Evolutionary conservation across 345 rosid genomes (phyloP).

Genomic region (Gynandropsis gynandra): DNA sequence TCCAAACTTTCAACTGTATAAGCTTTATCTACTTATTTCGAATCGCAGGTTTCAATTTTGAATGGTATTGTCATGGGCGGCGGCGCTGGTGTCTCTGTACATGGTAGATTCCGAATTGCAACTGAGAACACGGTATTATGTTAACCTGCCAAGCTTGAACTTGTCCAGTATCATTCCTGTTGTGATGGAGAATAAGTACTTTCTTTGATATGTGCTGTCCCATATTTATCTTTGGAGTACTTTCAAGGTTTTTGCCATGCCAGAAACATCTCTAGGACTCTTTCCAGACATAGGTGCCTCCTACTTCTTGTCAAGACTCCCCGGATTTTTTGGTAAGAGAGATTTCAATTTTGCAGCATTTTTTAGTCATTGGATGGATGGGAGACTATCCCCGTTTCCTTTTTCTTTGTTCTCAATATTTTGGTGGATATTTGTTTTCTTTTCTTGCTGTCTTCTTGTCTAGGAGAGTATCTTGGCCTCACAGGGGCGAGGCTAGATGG

Average conservation of each 20-base stretch:
- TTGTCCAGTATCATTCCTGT: not conserved
- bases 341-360: not conserved
- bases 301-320: constrained; percentile 77
- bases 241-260: constrained; percentile 76
- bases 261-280: constrained; percentile 78
- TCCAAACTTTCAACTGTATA: not conserved
- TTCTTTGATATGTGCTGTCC: not conserved
- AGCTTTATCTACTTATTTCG: not conserved
- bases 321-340: constrained; percentile 66
- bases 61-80: constrained; percentile 91
- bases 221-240: constrained; percentile 11
- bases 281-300: constrained; percentile 88
- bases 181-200: not conserved
- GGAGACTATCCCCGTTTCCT: not conserved
- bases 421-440: not conserved
- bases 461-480: constrained; percentile 79
- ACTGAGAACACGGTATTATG: constrained; percentile 64
- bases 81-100: constrained; percentile 68
- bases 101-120: constrained; percentile 71
- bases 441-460: not conserved
- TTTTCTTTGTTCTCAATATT: not conserved
- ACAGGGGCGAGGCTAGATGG: constrained; percentile 77
- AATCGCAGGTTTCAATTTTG: constrained; percentile 57
- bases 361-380: not conserved
- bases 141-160: constrained; percentile 6